Base-by-base conservation (phyloP, 495 filamentous ascomycete species). In the Xylaria telfairii region DNA sequence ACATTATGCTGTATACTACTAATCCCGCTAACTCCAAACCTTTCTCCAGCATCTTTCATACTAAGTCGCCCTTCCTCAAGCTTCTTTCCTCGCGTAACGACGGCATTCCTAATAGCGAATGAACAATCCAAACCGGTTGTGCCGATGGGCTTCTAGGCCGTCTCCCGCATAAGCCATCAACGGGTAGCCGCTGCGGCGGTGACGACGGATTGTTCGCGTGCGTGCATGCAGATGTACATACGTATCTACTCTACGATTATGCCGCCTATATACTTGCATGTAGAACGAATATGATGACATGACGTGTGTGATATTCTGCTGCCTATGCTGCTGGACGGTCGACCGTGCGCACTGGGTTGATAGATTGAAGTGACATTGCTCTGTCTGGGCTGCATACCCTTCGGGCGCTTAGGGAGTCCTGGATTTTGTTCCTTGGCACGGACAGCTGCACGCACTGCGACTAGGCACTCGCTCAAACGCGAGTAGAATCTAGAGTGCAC, bases 241-340 rank as follows among this genome's bases (percentile, higher is more conserved):
- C 46, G 32, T 61, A 46, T 61, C 42, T 44, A 12, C 30, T 30
- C 21, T 41, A n/a, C 47, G 46, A 63, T 69, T 28, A 63, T 46
- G 34, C 46, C 44, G 67, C 57, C 47, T 63, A 42, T 63, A 54
- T 28, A 34, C 64, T 66, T 54, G 64, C 64, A 66, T 66, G 64
- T 47, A 54, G 64, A 24, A 19, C 47, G 30, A 28, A 34, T 54
- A 54, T 66, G 46, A 66, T 66, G 64, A 66, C 64, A 62, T 34
- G 59, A 42, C 59, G 41, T 53, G 32, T 53, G 24, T 30, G 13
- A 46, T n/a, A 19, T 21, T 28, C 42, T 37, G 62, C 44, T 49
- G 24, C 41, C 42, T 21, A 10, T n/a, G 63, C 17, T 53, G 46
- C 46, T n/a, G 34, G 32, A 41, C 64, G 47, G 34, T 54, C 64